Conservation (phyloP, 805 yeast genomes). For the Maudiozyma saulgeensis region DNA sequence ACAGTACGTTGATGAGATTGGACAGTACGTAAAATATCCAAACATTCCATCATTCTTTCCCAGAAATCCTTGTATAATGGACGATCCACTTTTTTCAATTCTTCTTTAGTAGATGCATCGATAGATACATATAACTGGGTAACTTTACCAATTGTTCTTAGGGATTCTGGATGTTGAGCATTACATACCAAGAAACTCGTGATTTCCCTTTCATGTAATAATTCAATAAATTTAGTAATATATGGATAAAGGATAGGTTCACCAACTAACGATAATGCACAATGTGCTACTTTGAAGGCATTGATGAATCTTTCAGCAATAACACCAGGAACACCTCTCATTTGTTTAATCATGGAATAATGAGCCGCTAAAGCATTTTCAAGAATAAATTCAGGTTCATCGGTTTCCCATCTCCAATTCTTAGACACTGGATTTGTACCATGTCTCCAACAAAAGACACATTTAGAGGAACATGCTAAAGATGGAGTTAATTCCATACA, state of each 20-base stretch:
- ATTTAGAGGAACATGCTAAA: constrained; percentile 84
- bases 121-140: constrained; percentile 89
- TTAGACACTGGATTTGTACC: constrained; percentile 96
- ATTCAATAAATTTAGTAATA: constrained; percentile 71
- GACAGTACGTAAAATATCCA: constrained; percentile 63
- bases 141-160: constrained; percentile 59
- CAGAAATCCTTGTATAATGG: constrained; percentile 87
- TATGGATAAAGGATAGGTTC: constrained; percentile 93
- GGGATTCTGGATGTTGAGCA: constrained; percentile 89
- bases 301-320: constrained; percentile 83
- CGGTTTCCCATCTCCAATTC: constrained; percentile 94
- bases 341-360: constrained; percentile 82
- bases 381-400: constrained; percentile 73
- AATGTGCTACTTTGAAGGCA: constrained; percentile 80
- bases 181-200: constrained; percentile 88
- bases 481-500: constrained; percentile 97
- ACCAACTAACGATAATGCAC: constrained; percentile 88
- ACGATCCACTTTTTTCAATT: constrained; percentile 74
- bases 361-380: constrained; percentile 85
- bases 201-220: constrained; percentile 72
- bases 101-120: constrained; percentile 82
- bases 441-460: constrained; percentile 96
- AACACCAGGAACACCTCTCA: constrained; percentile 94
- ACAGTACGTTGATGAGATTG: constrained; percentile 85
- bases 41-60: constrained; percentile 76